phyloP scores from a whole-genome alignment of 345 rosid species.

The Eucalyptus marginata region DNA sequence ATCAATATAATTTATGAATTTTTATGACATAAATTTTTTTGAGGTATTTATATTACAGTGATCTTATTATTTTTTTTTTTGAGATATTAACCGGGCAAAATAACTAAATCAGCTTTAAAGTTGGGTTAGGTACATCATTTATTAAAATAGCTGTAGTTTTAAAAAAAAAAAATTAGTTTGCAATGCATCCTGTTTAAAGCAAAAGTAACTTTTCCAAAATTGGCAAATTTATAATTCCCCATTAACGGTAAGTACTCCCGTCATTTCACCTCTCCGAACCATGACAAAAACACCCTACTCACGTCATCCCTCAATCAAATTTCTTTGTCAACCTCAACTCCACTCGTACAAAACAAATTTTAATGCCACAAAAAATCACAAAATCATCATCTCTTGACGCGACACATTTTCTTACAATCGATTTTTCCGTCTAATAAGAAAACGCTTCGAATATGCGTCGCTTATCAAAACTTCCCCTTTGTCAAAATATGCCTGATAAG shows the following conservation, averaged over 20 bases:
- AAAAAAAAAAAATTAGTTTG: background rate
- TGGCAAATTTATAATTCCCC: background rate
- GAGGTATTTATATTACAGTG: no score
- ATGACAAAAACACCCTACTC: no score
- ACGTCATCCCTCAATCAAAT: no score
- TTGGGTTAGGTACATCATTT: background rate
- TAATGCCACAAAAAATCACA: background rate
- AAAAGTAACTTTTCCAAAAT: background rate
- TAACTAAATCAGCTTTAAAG: background rate
- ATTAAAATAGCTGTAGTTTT: background rate
- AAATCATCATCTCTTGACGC: rapidly evolving
- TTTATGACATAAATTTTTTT: no score
- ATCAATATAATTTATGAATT: no score
- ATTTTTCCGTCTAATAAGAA: rapidly evolving
- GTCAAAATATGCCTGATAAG: background rate
- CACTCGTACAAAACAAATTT: background rate
- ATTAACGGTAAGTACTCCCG: background rate
- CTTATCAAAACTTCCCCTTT: rapidly evolving
- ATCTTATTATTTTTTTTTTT: no score
- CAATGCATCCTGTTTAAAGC: background rate
- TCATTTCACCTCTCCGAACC: background rate
- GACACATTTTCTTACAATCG: rapidly evolving
- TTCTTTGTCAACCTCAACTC: no score
- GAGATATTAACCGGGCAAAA: background rate
- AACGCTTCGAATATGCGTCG: rapidly evolving